phyloP scores from a whole-genome alignment of 495 filamentous ascomycete species.

The Xylaria acuta region DNA sequence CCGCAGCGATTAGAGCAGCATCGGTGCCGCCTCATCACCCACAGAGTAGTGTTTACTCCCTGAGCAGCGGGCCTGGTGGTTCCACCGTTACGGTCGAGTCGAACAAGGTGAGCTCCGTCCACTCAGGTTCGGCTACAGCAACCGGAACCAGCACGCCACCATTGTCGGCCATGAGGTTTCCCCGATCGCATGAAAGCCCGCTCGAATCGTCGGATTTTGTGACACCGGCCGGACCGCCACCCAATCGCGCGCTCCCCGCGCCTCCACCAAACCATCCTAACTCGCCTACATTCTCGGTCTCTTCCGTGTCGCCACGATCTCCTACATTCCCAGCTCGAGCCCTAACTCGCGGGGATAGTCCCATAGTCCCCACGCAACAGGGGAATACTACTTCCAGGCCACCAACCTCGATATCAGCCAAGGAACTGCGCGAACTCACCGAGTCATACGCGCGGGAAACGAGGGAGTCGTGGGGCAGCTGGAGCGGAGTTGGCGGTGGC shows the following conservation, averaged over 20 bases:
- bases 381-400: not conserved
- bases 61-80: slow-evolving; percentile 30
- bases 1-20: not conserved
- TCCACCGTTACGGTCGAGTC: slow-evolving; percentile 29
- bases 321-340: slow-evolving; percentile 19
- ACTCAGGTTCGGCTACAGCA: slow-evolving; percentile 17
- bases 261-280: slow-evolving; percentile 35
- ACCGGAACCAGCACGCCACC: slow-evolving; percentile 24
- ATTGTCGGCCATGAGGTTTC: slow-evolving; percentile 37
- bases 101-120: slow-evolving; percentile 29
- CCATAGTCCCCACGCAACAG: not conserved
- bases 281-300: slow-evolving; percentile 36
- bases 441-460: slow-evolving; percentile 36
- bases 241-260: slow-evolving; percentile 39
- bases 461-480: slow-evolving; percentile 41
- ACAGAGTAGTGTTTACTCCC: slow-evolving; percentile 34
- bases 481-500: slow-evolving; percentile 38
- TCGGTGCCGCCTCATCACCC: slow-evolving; percentile 24
- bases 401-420: slow-evolving; percentile 22
- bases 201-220: slow-evolving; percentile 43
- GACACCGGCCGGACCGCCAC: slow-evolving; percentile 42
- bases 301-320: slow-evolving; percentile 27
- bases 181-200: slow-evolving; percentile 40
- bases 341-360: not conserved
- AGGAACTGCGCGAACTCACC: slow-evolving; percentile 34